These are phyloP conservation scores for Delonix regia DNA, from an alignment of 306 rosid genomes.

Conservation along the genomic window DNA sequence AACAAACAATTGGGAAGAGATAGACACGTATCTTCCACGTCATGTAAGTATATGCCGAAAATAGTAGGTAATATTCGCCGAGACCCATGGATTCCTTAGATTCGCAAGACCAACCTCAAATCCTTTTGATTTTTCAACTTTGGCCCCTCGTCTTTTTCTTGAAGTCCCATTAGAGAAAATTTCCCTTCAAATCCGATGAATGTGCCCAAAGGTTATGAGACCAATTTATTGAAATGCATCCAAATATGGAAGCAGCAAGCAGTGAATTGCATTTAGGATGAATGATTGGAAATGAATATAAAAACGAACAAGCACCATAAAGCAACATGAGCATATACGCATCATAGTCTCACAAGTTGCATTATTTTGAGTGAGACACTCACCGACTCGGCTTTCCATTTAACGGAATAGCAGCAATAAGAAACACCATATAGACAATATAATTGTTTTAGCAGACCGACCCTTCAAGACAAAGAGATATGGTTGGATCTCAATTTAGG, in stretches of 20 bases:
- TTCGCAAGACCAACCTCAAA: not conserved
- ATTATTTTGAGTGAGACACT: not conserved
- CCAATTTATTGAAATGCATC: not conserved
- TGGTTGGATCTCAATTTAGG: not conserved
- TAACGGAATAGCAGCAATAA: not conserved
- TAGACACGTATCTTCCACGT: conserved; percentile 45
- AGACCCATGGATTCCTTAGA: not conserved
- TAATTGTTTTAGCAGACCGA: not conserved
- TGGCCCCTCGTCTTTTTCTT: not conserved
- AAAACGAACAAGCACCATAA: not conserved
- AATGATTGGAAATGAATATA: conserved; percentile 8
- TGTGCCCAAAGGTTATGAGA: not conserved
- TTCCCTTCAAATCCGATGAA: too few species aligned
- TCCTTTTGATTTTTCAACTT: not conserved
- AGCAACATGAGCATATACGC: not conserved
- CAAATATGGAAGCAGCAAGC: too few species aligned
- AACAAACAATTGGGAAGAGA: conserved; percentile 10
- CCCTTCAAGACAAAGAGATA: not conserved
- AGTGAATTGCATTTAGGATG: too few species aligned
- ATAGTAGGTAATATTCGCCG: not conserved
- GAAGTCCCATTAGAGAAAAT: not conserved
- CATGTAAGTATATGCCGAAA: conserved; percentile 30
- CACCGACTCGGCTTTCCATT: not conserved
- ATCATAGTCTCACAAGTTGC: not conserved
- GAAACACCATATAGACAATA: not conserved